Conservation (phyloP, 192 early-diverging fungal genomes). For the Umbelopsis sp. region DNA sequence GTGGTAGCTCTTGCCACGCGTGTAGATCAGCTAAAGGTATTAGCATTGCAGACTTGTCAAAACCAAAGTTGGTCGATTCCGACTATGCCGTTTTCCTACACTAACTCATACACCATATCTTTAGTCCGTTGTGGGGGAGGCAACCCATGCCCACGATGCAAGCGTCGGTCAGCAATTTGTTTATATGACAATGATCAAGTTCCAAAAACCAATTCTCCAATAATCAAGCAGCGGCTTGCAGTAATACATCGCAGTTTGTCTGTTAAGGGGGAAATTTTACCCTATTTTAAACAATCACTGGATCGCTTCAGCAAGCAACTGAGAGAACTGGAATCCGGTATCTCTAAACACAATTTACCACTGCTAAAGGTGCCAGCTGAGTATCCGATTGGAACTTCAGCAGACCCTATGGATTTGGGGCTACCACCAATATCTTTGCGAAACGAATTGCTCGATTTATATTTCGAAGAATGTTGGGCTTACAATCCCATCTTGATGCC, state of each 20-base stretch:
- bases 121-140: neutral
- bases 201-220: neutral
- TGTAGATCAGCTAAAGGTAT: slow-evolving; percentile 13
- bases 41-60: neutral
- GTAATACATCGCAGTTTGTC: neutral
- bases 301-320: neutral
- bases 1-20: neutral
- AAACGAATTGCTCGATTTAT: neutral
- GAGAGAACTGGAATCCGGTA: neutral
- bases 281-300: neutral
- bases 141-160: neutral
- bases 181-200: slow-evolving; percentile 5
- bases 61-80: neutral
- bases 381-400: neutral
- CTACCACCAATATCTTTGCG: slow-evolving; percentile 1
- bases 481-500: neutral
- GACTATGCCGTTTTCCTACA: neutral
- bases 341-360: neutral
- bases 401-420: neutral
- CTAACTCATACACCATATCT: neutral
- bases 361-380: neutral
- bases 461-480: neutral
- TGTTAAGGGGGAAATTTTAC: neutral
- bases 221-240: neutral
- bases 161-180: neutral